A percentile compares a stretch with the other conserved stretches of the same genome.
phyloP scores from a whole-genome alignment of 495 filamentous ascomycete species.

The Aspergillus wentii region DNA sequence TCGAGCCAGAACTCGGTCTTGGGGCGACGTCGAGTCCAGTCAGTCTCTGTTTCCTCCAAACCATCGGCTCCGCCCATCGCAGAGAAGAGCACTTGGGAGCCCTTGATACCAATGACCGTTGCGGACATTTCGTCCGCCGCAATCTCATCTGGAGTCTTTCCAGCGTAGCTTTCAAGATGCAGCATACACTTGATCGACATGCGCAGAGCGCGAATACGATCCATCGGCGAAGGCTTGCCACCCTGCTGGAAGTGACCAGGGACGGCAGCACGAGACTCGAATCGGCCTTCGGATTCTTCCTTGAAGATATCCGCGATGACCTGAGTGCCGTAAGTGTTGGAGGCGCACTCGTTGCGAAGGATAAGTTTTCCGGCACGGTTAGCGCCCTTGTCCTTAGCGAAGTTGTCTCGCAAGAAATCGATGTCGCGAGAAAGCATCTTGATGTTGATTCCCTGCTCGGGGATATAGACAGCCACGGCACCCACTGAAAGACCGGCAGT shows the following conservation, averaged over 20 bases:
- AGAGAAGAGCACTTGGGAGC: conserved; percentile 81
- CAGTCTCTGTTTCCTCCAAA: conserved; percentile 78
- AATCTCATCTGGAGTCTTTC: conserved; percentile 61
- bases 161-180: conserved; percentile 75
- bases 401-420: conserved; percentile 79
- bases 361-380: conserved; percentile 91
- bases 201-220: conserved; percentile 85
- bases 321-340: conserved; percentile 83
- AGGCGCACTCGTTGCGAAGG: conserved; percentile 88
- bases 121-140: conserved; percentile 63
- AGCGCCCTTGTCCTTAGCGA: conserved; percentile 81
- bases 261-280: conserved; percentile 89
- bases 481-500: conserved; percentile 85
- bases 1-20: conserved; percentile 81
- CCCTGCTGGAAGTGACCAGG: conserved; percentile 98
- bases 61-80: conserved; percentile 60
- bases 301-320: conserved; percentile 93
- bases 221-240: conserved; percentile 90
- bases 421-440: conserved; percentile 92
- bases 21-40: conserved; percentile 86
- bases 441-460: conserved; percentile 91
- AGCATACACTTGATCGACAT: conserved; percentile 89
- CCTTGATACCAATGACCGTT: conserved; percentile 86
- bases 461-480: conserved; percentile 93
- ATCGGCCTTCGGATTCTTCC: conserved; percentile 85